Percentiles rank a stretch among this genome's conserved stretches.
phyloP scores from a whole-genome alignment of 768 basidiomycete genomes.

The Hygrophoropsis aurantiaca region DNA sequence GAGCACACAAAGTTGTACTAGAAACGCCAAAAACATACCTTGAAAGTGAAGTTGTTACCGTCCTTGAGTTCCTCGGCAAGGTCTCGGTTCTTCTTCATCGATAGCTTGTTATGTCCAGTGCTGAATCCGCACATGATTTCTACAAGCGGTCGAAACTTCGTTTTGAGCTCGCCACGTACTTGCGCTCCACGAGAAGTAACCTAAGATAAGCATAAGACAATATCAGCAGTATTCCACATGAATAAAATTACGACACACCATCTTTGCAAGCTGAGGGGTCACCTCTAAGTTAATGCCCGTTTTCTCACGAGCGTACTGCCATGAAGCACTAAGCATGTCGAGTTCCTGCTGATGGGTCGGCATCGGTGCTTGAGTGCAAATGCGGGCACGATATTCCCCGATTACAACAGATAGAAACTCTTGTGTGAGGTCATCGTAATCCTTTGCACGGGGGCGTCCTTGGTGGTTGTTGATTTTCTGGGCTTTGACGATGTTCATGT shows the following conservation, averaged over 20 bases:
- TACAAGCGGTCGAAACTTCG: background rate
- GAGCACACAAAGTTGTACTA: too few species aligned
- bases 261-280: background rate
- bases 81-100: constrained; percentile 2
- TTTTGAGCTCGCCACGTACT: constrained; percentile 8
- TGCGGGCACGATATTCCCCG: constrained; percentile 10
- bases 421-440: constrained; percentile 15
- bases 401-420: constrained; percentile 17
- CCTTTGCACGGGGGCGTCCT: constrained; percentile 7
- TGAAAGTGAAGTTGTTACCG: constrained; percentile 2
- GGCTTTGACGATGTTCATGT: background rate
- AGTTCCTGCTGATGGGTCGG: constrained; percentile 7
- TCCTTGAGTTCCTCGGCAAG: constrained; percentile 6
- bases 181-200: constrained; percentile 1
- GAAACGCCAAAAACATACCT: too few species aligned
- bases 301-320: background rate
- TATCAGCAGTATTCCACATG: too few species aligned
- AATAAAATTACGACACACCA: background rate
- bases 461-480: background rate
- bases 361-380: constrained; percentile 18
- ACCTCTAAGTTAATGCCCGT: constrained; percentile 1
- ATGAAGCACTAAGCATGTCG: background rate
- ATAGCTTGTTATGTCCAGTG: background rate
- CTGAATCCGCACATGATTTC: background rate
- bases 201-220: background rate